Conservation (phyloP, 495 filamentous ascomycete species). For the Talaromyces borbonicus region DNA sequence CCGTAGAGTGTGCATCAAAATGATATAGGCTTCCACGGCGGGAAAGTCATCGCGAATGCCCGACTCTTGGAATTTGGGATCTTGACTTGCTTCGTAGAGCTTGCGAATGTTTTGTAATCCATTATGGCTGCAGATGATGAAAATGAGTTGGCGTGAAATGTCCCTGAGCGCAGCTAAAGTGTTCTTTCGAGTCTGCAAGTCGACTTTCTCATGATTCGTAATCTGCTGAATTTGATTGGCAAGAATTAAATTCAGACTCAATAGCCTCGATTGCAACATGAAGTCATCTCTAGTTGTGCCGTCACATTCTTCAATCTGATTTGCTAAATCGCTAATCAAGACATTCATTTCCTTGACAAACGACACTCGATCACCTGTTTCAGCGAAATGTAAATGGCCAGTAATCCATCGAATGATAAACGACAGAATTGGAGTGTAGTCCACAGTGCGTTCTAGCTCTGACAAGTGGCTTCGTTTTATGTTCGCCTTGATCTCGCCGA, state of each 20-base stretch:
- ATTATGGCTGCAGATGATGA: constrained; percentile 25
- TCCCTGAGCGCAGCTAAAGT: constrained; percentile 20
- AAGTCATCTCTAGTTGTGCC: constrained; percentile 12
- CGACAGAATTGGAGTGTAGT: constrained; percentile 12
- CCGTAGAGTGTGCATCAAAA: constrained; percentile 50
- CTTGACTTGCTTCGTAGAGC: constrained; percentile 56
- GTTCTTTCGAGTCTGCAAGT: constrained; percentile 14
- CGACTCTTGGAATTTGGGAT: constrained; percentile 42
- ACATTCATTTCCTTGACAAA: constrained; percentile 26
- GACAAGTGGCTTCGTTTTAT: constrained; percentile 4
- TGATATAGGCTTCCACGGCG: constrained; percentile 54
- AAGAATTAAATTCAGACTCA: constrained; percentile 28
- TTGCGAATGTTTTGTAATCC: constrained; percentile 43
- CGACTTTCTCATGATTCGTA: constrained; percentile 27
- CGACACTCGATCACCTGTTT: constrained; percentile 35
- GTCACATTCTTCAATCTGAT: constrained; percentile 17
- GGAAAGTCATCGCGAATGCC: constrained; percentile 54
- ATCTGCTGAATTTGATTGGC: constrained; percentile 34
- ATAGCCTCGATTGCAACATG: constrained; percentile 15
- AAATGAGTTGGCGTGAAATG: constrained; percentile 22
- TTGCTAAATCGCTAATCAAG: constrained; percentile 21
- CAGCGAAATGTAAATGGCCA: constrained; percentile 40
- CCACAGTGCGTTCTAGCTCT: not conserved
- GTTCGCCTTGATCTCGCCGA: constrained; percentile 40
- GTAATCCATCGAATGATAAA: constrained; percentile 39